A percentile compares a stretch with the other conserved stretches of the same genome.
phyloP scores from a whole-genome alignment of 169 alveolate genomes.

The Babesia bigemina region DNA sequence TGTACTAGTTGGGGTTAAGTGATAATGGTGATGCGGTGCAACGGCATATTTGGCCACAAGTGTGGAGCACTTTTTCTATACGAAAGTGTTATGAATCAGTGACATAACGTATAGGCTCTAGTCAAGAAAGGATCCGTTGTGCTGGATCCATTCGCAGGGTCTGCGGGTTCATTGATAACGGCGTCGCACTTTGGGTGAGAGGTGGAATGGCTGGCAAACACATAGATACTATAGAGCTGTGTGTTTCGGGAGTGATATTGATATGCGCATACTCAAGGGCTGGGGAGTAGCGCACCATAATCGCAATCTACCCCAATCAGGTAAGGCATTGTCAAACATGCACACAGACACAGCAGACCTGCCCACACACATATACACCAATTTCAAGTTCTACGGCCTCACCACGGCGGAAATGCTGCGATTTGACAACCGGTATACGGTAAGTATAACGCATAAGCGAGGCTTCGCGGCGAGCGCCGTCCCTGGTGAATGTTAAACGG shows the following conservation, averaged over 20 bases:
- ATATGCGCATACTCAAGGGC: constrained; percentile 89
- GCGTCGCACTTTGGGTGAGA: constrained; percentile 78
- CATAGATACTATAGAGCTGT: constrained; percentile 76
- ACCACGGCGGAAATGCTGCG: constrained; percentile 71
- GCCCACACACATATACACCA: constrained; percentile 56
- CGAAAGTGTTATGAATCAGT: neutral
- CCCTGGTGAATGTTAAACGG: neutral
- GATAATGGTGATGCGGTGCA: too few species aligned
- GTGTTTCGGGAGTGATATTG: constrained; percentile 95
- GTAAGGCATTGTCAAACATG: constrained; percentile 1
- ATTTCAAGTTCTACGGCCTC: constrained; percentile 68
- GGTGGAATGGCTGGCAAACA: too few species aligned
- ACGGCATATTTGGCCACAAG: too few species aligned
- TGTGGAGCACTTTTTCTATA: neutral
- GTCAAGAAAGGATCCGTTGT: constrained; percentile 71
- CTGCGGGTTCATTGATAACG: constrained; percentile 92
- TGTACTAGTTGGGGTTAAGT: too few species aligned
- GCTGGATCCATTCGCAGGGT: constrained; percentile 97
- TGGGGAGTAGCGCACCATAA: constrained; percentile 80
- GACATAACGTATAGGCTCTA: constrained; percentile 13
- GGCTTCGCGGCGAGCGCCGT: neutral
- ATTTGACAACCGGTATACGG: constrained; percentile 51
- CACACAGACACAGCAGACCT: neutral
- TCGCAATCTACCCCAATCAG: constrained; percentile 69
- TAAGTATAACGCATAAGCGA: neutral